Conservation (phyloP, 2,329 filamentous ascomycete genomes). For the Verticillium tricorpus region DNA sequence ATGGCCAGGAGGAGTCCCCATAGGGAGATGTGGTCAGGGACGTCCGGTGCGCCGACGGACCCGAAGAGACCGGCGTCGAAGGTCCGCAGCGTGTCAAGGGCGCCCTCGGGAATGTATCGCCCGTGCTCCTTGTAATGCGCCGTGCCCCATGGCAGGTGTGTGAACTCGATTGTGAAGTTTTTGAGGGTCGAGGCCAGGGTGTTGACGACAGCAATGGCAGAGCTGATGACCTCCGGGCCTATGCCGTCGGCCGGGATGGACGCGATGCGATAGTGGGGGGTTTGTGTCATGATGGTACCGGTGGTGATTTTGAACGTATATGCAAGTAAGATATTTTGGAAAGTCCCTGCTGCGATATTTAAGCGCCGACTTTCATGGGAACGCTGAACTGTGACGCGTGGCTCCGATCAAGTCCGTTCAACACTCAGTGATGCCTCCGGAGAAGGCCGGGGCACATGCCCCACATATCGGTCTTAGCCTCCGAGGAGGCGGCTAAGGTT, state of each 20-base stretch:
- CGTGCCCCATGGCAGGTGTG: slow-evolving; percentile 1
- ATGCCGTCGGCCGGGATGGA: slow-evolving; percentile 67
- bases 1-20: slow-evolving; percentile 61
- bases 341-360: too few species aligned
- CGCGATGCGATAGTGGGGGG: slow-evolving; percentile 38
- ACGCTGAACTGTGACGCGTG: too few species aligned
- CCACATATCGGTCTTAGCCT: too few species aligned
- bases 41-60: slow-evolving; percentile 23
- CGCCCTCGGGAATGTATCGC: slow-evolving; percentile 1
- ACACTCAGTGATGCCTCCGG: too few species aligned
- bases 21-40: slow-evolving; percentile 60
- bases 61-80: slow-evolving; percentile 26
- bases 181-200: slow-evolving; percentile 1
- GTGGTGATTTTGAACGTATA: too few species aligned
- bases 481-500: too few species aligned
- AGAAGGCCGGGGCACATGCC: too few species aligned
- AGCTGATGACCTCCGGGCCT: slow-evolving; percentile 46
- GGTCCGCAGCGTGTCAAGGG: slow-evolving; percentile 15
- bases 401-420: too few species aligned
- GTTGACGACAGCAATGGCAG: slow-evolving; percentile 1
- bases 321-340: too few species aligned
- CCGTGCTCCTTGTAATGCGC: slow-evolving; percentile 3
- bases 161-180: slow-evolving; percentile 1
- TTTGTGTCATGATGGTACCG: slow-evolving; percentile 1
- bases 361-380: too few species aligned